These are phyloP conservation scores for Ceratocystis variospora DNA, from an alignment of 2,329 filamentous ascomycete species.

Conservation along the genomic window DNA sequence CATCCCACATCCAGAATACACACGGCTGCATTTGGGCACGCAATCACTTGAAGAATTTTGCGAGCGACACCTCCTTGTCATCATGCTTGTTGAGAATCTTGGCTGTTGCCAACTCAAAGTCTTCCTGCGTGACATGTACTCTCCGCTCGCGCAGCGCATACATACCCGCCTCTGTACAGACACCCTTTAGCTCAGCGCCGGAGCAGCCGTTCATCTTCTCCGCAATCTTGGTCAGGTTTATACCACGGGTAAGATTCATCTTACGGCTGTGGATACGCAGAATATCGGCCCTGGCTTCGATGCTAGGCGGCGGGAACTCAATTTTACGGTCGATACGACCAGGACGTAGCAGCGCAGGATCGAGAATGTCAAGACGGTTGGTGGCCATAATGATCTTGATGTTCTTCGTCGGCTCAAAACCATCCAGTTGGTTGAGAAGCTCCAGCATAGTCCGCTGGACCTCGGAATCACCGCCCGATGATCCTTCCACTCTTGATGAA, in stretches of 20 bases:
- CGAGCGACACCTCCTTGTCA: conserved; percentile 86
- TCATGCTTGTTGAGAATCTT: conserved; percentile 99
- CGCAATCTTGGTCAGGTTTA: conserved; percentile 95
- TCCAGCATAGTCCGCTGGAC: conserved; percentile 98
- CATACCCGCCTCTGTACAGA: conserved; percentile 98
- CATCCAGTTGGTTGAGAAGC: conserved; percentile 92
- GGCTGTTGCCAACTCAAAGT: conserved; percentile 94
- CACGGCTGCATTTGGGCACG: not conserved
- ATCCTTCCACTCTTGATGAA: conserved; percentile 90
- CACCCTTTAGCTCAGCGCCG: conserved; percentile 93
- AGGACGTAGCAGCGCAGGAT: conserved; percentile 86
- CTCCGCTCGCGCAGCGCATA: conserved; percentile 88
- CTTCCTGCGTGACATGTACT: conserved; percentile 97
- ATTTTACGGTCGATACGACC: conserved; percentile 98
- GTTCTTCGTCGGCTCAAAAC: conserved; percentile 98
- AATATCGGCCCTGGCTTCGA: conserved; percentile 94
- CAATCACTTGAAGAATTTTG: conserved; percentile 54
- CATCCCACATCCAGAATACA: not conserved
- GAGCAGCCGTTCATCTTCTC: conserved; percentile 99
- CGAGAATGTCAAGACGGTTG: conserved; percentile 92
- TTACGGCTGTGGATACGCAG: conserved; percentile 92
- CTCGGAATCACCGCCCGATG: conserved; percentile 88
- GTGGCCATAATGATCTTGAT: conserved; percentile 99
- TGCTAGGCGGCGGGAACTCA: conserved; percentile 91
- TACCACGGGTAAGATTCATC: conserved; percentile 96